These are phyloP conservation scores for Blastobotrys aristatus DNA, from an alignment of 1,139 yeast genomes.

Conservation along the genomic window DNA sequence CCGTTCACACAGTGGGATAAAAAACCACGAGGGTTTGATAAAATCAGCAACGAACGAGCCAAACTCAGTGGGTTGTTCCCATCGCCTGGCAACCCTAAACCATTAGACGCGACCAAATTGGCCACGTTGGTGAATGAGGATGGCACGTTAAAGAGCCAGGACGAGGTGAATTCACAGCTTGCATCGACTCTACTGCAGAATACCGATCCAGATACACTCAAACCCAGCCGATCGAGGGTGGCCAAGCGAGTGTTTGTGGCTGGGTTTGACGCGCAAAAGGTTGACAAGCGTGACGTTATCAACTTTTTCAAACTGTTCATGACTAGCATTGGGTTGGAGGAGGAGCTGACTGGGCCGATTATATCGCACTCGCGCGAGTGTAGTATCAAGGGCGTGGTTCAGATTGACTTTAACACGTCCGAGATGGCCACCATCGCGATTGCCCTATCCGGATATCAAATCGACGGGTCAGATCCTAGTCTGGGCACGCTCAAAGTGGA, in stretches of 20 bases:
- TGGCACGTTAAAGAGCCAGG: slow-evolving; percentile 2
- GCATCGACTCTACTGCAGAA: slow-evolving; percentile 8
- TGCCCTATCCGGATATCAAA: slow-evolving; percentile 41
- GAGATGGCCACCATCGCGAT: slow-evolving; percentile 57
- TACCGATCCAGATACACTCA: slow-evolving; percentile 14
- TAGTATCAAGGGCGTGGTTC: neutral
- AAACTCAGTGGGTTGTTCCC: slow-evolving; percentile 80
- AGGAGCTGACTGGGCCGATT: slow-evolving; percentile 8
- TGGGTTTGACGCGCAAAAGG: slow-evolving; percentile 42
- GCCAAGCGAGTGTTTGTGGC: slow-evolving; percentile 49
- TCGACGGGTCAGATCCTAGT: slow-evolving; percentile 28
- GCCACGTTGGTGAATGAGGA: slow-evolving; percentile 6
- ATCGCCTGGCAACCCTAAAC: slow-evolving; percentile 61
- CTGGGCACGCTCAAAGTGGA: slow-evolving; percentile 7
- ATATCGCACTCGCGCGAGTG: slow-evolving; percentile 3
- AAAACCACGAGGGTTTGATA: slow-evolving; percentile 69
- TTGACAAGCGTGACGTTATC: slow-evolving; percentile 39
- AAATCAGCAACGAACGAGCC: slow-evolving; percentile 71
- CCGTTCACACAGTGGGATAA: slow-evolving; percentile 67
- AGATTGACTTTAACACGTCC: slow-evolving; percentile 50
- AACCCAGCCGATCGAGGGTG: slow-evolving; percentile 25
- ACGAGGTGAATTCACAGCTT: neutral
- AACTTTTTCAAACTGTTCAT: slow-evolving; percentile 44
- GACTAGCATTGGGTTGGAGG: slow-evolving; percentile 15
- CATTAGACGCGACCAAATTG: slow-evolving; percentile 23